A percentile compares a stretch with the other conserved stretches of the same genome.
phyloP scores from a whole-genome alignment of 2,329 filamentous ascomycete species.

The Lachnellula subtilissima region DNA sequence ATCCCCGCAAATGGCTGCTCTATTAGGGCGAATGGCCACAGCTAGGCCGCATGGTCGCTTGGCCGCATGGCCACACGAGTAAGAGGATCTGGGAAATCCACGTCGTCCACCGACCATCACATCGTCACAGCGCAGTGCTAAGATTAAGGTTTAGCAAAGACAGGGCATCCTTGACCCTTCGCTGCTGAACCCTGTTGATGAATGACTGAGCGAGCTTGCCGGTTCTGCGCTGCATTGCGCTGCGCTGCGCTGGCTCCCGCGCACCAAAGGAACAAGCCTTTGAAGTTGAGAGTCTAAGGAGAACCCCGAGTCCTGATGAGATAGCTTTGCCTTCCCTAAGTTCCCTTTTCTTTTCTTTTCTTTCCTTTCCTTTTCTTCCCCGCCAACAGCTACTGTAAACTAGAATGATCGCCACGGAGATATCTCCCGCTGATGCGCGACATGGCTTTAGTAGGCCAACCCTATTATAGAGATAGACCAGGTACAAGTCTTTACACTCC shows the following conservation, averaged over 20 bases:
- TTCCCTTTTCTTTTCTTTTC: too few species aligned
- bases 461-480: too few species aligned
- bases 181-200: not conserved
- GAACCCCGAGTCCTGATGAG: not conserved
- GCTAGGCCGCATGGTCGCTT: too few species aligned
- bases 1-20: not conserved
- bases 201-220: not conserved
- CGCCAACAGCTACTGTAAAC: too few species aligned
- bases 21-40: not conserved
- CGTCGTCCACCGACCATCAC: slow-evolving; percentile 1
- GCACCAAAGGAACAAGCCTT: not conserved
- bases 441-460: too few species aligned
- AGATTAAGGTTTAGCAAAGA: slow-evolving; percentile 9
- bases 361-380: too few species aligned
- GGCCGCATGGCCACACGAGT: too few species aligned
- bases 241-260: not conserved
- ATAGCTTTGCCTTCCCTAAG: too few species aligned
- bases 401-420: too few species aligned
- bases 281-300: not conserved
- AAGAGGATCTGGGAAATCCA: not conserved
- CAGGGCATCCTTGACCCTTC: not conserved
- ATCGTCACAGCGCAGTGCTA: slow-evolving; percentile 3
- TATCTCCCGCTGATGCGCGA: too few species aligned
- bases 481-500: too few species aligned
- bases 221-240: not conserved